Base-by-base conservation (phyloP, 2,329 filamentous ascomycete genomes). In the Aspergillus sp. region DNA sequence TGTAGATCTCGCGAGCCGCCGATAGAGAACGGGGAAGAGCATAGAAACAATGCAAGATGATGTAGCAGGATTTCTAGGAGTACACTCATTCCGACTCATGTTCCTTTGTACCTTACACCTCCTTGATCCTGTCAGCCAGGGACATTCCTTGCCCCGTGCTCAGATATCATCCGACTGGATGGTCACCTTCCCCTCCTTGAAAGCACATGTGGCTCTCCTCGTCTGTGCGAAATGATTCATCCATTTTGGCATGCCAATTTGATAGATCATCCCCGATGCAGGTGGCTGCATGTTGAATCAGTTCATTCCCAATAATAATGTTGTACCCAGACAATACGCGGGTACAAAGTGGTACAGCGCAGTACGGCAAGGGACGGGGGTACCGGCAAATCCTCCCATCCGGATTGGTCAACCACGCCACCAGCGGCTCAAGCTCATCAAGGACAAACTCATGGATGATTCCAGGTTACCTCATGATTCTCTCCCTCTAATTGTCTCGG, bases 141-240 rank as follows among this genome's bases (percentile, higher is more conserved):
- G 56, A 51, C 57, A 57, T 48, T 49, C 41, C 35, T 45, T 59
- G 57, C 47, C 55, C 55, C 55, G 55, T 57, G 57, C 55, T 57
- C 47, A 47, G 35, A 14, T 17, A 38, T 38, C 35, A 17, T n/a
- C 14, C 35, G 16, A 38, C 49, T 57, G 51, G 54, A 57, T 47
- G 47, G 49, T 43, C 32, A 30, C 26, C 8, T 50, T 33, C 17
- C 14, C 17, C 44, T 50, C 35, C 11, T 7, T 19, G 41, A 41
- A 55, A 45, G 35, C 49, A 48, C 49, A 40, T 19, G 14, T 19
- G 26, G 17, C 32, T 17, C 14, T 26, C 40, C 14, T 24, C n/a
- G 26, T 24, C 16, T 10, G 35, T n/a, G 35, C n/a, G 35, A 45
- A 16, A 41, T 54, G 45, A 54, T 51, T 45, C 49, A 51, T 51